Conservation (phyloP, 192 early-diverging fungal genomes). For the Tieghemiomyces parasiticus region DNA sequence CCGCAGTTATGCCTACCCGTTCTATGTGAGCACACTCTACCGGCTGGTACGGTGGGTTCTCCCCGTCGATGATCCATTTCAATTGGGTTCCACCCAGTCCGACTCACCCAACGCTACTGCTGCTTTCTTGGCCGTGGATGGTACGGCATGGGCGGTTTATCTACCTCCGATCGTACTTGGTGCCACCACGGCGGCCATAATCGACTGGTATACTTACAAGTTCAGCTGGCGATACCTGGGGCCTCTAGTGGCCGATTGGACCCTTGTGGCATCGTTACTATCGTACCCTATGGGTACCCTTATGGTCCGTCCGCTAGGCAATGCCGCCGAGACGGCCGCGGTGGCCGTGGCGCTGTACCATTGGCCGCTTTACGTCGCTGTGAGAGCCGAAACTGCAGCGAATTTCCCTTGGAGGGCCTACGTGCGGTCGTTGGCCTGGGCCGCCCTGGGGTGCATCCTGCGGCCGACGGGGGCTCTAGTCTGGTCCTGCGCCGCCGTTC, state of each 20-base stretch:
- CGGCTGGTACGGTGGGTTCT: constrained; percentile 37
- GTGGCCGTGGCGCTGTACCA: constrained; percentile 62
- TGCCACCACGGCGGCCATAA: constrained; percentile 3
- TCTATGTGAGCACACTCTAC: constrained; percentile 69
- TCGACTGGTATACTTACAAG: constrained; percentile 37
- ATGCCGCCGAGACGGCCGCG: constrained; percentile 58
- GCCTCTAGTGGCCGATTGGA: constrained; percentile 39
- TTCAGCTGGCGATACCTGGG: constrained; percentile 56
- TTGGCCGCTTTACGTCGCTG: too few species aligned
- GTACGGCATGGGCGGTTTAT: constrained; percentile 34
- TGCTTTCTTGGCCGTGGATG: too few species aligned
- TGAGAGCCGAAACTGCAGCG: too few species aligned
- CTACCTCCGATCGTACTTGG: neutral
- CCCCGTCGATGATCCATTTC: constrained; percentile 41
- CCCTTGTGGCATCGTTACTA: constrained; percentile 24
- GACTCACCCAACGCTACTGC: too few species aligned
- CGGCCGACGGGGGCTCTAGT: constrained; percentile 78
- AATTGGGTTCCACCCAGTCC: too few species aligned
- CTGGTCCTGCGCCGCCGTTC: constrained; percentile 64
- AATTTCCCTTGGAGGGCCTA: too few species aligned
- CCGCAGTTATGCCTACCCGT: constrained; percentile 69
- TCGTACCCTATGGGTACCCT: constrained; percentile 48
- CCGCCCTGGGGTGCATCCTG: constrained; percentile 67
- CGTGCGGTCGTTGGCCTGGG: constrained; percentile 44
- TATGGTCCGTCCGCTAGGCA: constrained; percentile 44